These are phyloP conservation scores for Primulina eburnea DNA, from an alignment of 257 asterid species.

Conservation along the genomic window DNA sequence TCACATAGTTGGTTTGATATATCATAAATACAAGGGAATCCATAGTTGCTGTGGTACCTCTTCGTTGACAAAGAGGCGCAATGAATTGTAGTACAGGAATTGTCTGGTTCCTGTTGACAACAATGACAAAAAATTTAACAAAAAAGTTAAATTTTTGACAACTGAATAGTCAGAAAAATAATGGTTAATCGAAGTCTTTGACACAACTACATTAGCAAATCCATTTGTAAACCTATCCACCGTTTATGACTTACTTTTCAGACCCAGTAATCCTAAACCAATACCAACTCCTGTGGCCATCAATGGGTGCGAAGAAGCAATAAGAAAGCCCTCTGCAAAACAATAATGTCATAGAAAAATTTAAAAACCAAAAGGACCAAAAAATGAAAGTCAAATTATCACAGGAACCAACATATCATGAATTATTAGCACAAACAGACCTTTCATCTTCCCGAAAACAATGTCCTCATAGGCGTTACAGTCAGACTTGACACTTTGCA, in stretches of 20 bases:
- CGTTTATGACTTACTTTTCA: neutral
- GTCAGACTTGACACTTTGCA: slow-evolving; percentile 73
- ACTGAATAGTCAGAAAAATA: too few species aligned
- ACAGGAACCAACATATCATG: slow-evolving; percentile 11
- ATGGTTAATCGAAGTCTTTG: neutral
- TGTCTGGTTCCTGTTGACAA: slow-evolving; percentile 65
- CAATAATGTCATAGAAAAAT: neutral
- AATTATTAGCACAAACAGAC: slow-evolving; percentile 35
- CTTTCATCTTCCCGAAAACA: slow-evolving; percentile 71
- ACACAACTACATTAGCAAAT: neutral
- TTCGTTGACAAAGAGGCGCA: slow-evolving; percentile 64
- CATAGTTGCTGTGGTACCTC: slow-evolving; percentile 46
- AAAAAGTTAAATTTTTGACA: neutral
- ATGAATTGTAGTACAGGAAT: slow-evolving; percentile 59
- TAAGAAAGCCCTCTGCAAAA: neutral
- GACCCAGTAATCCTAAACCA: neutral
- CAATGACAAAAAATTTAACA: slow-evolving; percentile 15
- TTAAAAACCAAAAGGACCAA: neutral
- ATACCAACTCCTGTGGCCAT: neutral
- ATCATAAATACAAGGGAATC: neutral
- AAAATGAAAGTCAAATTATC: slow-evolving; percentile 12
- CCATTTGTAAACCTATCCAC: neutral
- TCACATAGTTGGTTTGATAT: slow-evolving; percentile 10
- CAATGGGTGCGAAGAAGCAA: neutral
- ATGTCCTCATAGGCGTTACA: slow-evolving; percentile 62